Conservation (phyloP, 306 rosid species). For the Acmispon strigosus region DNA sequence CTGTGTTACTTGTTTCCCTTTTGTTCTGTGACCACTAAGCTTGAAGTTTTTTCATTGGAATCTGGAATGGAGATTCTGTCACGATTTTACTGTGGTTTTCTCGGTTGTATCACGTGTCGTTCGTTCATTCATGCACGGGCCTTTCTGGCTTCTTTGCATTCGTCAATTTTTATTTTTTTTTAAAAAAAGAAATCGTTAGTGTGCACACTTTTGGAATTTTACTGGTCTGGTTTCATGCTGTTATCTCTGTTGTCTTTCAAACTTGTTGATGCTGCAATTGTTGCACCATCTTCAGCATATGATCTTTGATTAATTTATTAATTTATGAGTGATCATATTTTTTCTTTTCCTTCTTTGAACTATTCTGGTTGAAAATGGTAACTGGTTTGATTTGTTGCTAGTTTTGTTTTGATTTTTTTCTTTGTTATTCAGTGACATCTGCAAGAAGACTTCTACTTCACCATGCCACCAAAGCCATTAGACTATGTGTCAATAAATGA, state of each 20-base stretch:
- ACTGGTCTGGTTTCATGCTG: background rate
- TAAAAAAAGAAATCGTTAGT: background rate
- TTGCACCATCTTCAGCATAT: background rate
- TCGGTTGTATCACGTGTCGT: background rate
- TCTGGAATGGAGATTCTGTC: background rate
- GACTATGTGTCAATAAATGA: constrained; percentile 71
- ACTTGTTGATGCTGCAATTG: constrained; percentile 1
- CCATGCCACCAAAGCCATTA: constrained; percentile 80
- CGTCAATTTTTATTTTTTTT: background rate
- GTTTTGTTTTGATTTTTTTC: background rate
- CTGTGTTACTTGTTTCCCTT: background rate
- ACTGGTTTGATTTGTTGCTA: constrained; percentile 19
- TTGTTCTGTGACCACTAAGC: background rate
- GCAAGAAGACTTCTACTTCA: constrained; percentile 33
- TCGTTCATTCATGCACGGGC: background rate
- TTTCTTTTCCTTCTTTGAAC: background rate
- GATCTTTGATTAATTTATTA: constrained; percentile 10
- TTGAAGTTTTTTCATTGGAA: background rate
- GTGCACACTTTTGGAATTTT: background rate
- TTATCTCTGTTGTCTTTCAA: background rate
- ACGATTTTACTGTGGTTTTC: background rate
- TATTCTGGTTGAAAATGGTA: constrained; percentile 30
- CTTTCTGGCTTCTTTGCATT: background rate
- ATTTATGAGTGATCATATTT: background rate
- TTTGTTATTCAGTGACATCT: constrained; percentile 18